Evolutionary conservation across 2,329 filamentous ascomycete species (phyloP).

Genomic region (Trichoderma guizhouense): DNA sequence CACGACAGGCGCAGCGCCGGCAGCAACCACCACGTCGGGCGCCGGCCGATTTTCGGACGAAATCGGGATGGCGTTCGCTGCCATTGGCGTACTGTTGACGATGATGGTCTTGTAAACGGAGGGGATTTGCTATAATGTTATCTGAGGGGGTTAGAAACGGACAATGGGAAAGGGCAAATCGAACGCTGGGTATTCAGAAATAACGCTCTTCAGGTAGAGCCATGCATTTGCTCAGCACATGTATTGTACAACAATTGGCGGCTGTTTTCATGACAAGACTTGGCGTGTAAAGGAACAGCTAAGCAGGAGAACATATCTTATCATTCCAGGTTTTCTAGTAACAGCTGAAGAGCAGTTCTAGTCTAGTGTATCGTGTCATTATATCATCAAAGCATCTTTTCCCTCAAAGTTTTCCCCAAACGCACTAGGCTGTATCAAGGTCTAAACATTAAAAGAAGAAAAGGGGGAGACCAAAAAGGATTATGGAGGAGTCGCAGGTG

Average conservation of each 20-base stretch:
- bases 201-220: neutral
- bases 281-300: neutral
- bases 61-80: neutral
- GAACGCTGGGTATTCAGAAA: neutral
- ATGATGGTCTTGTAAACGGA: neutral
- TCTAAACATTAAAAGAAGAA: constrained; percentile 7
- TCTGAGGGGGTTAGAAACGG: neutral
- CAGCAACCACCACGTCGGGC: neutral
- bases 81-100: neutral
- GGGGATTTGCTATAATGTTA: neutral
- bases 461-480: neutral
- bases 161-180: neutral
- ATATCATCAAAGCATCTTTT: constrained; percentile 11
- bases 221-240: neutral
- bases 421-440: neutral
- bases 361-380: constrained; percentile 16
- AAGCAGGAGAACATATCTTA: neutral
- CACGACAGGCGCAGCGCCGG: neutral
- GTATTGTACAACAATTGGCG: constrained; percentile 3
- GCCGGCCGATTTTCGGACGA: neutral
- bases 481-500: neutral
- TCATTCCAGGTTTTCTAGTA: constrained; percentile 10
- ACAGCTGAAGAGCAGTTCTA: neutral
- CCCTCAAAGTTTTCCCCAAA: neutral
- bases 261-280: neutral